Evolutionary conservation across 2,329 filamentous ascomycete species (phyloP).

Genomic region (Mycosphaerella arachidis): DNA sequence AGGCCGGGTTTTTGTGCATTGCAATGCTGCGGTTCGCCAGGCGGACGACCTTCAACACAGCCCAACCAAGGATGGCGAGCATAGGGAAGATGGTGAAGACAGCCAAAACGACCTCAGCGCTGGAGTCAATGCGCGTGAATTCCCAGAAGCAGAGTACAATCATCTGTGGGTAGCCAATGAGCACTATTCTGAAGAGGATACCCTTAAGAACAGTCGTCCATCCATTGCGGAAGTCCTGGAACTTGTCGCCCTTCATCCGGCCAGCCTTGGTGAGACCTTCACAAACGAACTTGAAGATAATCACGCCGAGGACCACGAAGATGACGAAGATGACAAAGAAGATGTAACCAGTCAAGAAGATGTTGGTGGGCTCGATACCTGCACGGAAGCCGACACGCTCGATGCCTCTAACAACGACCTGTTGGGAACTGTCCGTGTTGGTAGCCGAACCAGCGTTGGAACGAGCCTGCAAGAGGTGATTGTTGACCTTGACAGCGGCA

Average conservation of each 20-base stretch:
- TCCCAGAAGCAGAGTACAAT: slow-evolving; percentile 90
- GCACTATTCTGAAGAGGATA: slow-evolving; percentile 81
- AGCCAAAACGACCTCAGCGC: slow-evolving; percentile 79
- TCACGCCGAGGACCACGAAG: slow-evolving; percentile 66
- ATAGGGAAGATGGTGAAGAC: slow-evolving; percentile 85
- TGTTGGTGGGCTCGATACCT: slow-evolving; percentile 80
- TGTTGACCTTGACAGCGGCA: slow-evolving; percentile 37
- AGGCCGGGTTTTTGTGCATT: slow-evolving; percentile 94
- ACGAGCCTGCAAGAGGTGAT: slow-evolving; percentile 42
- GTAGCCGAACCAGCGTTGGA: slow-evolving; percentile 23
- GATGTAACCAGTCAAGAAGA: slow-evolving; percentile 85
- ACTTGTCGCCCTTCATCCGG: slow-evolving; percentile 79
- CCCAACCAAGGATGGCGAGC: slow-evolving; percentile 73
- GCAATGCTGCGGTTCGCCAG: slow-evolving; percentile 82
- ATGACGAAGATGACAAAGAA: slow-evolving; percentile 85
- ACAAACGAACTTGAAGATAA: slow-evolving; percentile 74
- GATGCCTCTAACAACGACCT: slow-evolving; percentile 68
- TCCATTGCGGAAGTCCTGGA: slow-evolving; percentile 88
- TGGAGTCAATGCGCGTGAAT: slow-evolving; percentile 77
- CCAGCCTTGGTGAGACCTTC: slow-evolving; percentile 70
- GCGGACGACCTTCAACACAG: slow-evolving; percentile 80
- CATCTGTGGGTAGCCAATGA: slow-evolving; percentile 91
- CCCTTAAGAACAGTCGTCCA: slow-evolving; percentile 92
- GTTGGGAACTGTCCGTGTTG: slow-evolving; percentile 33
- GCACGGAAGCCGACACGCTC: slow-evolving; percentile 83